phyloP scores from a whole-genome alignment of 1,284 basidiomycete genomes.

The Heliocybe sulcata region DNA sequence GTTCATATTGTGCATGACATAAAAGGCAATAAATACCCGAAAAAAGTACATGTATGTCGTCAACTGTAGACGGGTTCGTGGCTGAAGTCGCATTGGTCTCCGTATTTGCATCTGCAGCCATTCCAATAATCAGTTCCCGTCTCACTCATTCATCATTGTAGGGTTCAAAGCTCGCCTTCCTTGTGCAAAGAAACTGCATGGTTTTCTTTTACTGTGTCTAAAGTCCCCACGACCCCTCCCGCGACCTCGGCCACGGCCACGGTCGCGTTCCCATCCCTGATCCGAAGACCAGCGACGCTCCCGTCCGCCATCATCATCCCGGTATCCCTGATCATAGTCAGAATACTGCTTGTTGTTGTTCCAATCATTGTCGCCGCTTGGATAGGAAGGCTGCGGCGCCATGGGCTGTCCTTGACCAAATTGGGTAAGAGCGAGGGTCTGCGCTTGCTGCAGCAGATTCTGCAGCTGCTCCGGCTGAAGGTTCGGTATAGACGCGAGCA shows the following conservation, averaged over 20 bases:
- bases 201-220: constrained; percentile 76
- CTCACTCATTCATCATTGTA: constrained; percentile 28
- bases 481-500: constrained; percentile 24
- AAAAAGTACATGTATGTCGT: not conserved
- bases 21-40: constrained; percentile 1
- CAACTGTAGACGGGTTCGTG: constrained; percentile 37
- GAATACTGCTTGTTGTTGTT: constrained; percentile 17
- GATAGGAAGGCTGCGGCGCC: constrained; percentile 10
- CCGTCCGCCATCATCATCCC: constrained; percentile 35
- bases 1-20: constrained; percentile 7
- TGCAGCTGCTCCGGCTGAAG: constrained; percentile 56
- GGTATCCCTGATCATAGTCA: constrained; percentile 27
- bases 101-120: constrained; percentile 69
- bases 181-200: constrained; percentile 80
- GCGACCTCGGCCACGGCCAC: constrained; percentile 43
- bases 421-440: constrained; percentile 14
- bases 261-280: constrained; percentile 35
- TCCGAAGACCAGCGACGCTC: constrained; percentile 32
- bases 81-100: constrained; percentile 77
- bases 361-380: constrained; percentile 19
- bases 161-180: constrained; percentile 75
- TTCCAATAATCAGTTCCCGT: constrained; percentile 38
- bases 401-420: not conserved
- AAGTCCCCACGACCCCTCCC: constrained; percentile 38
- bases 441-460: constrained; percentile 51